Base-by-base conservation (phyloP, 169 alveolate species). In the Sarcocystis neurona region DNA sequence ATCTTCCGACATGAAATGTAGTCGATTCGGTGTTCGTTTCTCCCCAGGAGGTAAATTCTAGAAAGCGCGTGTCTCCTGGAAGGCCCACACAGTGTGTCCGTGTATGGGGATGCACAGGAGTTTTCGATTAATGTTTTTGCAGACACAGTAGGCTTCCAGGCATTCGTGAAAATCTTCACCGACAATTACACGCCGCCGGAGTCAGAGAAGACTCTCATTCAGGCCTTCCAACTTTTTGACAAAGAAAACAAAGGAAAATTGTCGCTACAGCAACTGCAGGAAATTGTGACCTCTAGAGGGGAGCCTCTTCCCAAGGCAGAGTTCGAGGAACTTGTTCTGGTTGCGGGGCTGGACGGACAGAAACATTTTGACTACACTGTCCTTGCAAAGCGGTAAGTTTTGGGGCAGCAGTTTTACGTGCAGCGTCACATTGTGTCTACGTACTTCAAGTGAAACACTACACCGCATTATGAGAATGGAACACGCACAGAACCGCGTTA, bases 271-370 rank as follows among this genome's bases (percentile, higher is more conserved):
- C 87, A 79, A 53, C 75, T 79, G 70, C 87, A 50, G 32, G 87
- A 48, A 3, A 79, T 79, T 37, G 72, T 79, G 5, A 53, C 50
- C 39, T 8, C 48, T 10, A 23, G 87, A 10, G 87, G 75, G 15
- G 87, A 79, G 74, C 87, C 87, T 8, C 87, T 79, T 30, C 44
- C 75, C 46, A 50, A 48, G 27, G 74, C 72, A 23, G 87, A 79
- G 50, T 32, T 79, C 47, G 87, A 79, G 39, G 87, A 79, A 74
- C 75, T 79, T 23, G 27, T 79, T 41, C 87, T 50, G 23, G 37
- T 79, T 34, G 87, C 87, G 30, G 87, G 72, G 15, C 74, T 79
- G 12, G 74, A 58, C 48, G 15, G 53, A 37, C 46, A 56, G 10
- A 79, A 50, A 47, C 32, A 50, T 10, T 30, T 39, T 0, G 87